Conservation (phyloP, 768 basidiomycete genomes). For the Pisolithus albus region DNA sequence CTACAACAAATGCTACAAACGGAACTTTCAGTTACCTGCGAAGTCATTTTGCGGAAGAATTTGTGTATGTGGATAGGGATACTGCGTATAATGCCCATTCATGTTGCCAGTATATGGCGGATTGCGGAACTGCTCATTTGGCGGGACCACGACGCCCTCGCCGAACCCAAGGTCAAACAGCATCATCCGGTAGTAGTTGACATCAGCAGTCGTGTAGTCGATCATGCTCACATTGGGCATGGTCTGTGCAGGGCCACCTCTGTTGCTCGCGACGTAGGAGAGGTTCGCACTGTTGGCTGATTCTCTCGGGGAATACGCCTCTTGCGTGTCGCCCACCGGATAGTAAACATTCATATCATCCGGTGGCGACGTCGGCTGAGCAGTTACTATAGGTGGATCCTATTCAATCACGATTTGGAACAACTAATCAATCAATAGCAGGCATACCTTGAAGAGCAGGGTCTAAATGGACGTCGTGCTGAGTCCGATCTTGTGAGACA, state of each 20-base stretch:
- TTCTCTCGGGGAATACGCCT: conserved; percentile 10
- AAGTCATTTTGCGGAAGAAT: conserved; percentile 19
- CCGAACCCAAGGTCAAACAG: conserved; percentile 67
- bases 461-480: conserved; percentile 44
- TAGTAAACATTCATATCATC: conserved; percentile 14
- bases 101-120: conserved; percentile 30
- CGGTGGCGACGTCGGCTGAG: conserved; percentile 21
- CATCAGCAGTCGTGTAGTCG: conserved; percentile 42
- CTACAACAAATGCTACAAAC: neutral
- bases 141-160: conserved; percentile 24
- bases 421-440: conserved; percentile 1
- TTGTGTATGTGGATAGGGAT: conserved; percentile 25
- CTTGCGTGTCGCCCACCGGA: conserved; percentile 11
- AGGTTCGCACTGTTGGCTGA: conserved; percentile 7
- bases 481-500: conserved; percentile 31
- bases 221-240: conserved; percentile 30
- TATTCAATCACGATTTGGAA: conserved; percentile 10
- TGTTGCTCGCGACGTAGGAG: conserved; percentile 10
- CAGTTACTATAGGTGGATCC: conserved; percentile 17
- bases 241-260: conserved; percentile 13
- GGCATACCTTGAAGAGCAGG: conserved; percentile 47
- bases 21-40: conserved; percentile 12
- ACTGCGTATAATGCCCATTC: conserved; percentile 26
- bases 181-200: conserved; percentile 70
- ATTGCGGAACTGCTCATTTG: conserved; percentile 21